These are phyloP conservation scores for Schoenoplectus triqueter DNA, from an alignment of 202 grass and related monocot genomes.

Conservation along the genomic window DNA sequence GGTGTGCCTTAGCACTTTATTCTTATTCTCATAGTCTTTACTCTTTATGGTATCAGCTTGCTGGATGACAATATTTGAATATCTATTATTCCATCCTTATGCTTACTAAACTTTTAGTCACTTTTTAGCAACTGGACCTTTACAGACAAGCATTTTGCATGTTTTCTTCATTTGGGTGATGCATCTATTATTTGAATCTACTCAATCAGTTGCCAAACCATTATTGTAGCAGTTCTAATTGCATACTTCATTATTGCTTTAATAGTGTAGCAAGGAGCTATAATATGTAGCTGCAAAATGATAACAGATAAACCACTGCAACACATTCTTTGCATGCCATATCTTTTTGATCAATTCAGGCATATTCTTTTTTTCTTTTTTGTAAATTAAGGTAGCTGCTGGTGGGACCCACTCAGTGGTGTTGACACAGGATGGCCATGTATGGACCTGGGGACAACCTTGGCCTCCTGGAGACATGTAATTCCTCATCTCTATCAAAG, in stretches of 20 bases:
- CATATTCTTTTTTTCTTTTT: slow-evolving; percentile 10
- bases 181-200: not conserved
- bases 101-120: not conserved
- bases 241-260: not conserved
- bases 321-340: not conserved
- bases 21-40: slow-evolving; percentile 36
- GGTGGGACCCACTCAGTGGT: slow-evolving; percentile 95
- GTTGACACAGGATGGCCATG: slow-evolving; percentile 87
- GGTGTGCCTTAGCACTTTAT: slow-evolving; percentile 39
- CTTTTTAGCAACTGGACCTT: slow-evolving; percentile 12
- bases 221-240: not conserved
- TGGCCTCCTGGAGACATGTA: slow-evolving; percentile 99
- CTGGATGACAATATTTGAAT: not conserved
- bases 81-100: slow-evolving; percentile 24
- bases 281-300: not conserved
- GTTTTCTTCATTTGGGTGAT: not conserved
- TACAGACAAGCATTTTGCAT: not conserved
- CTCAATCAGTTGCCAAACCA: not conserved
- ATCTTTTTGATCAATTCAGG: not conserved
- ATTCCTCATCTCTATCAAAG: slow-evolving; percentile 19
- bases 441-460: slow-evolving; percentile 98
- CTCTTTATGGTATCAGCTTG: slow-evolving; percentile 26
- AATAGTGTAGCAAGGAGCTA: not conserved
- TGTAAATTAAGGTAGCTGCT: slow-evolving; percentile 73
- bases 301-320: not conserved